Evolutionary conservation across 441 rosid genomes (phyloP), one percentile per base, ranked within the genome.

Genomic region (Eutrema salsugineum): DNA sequence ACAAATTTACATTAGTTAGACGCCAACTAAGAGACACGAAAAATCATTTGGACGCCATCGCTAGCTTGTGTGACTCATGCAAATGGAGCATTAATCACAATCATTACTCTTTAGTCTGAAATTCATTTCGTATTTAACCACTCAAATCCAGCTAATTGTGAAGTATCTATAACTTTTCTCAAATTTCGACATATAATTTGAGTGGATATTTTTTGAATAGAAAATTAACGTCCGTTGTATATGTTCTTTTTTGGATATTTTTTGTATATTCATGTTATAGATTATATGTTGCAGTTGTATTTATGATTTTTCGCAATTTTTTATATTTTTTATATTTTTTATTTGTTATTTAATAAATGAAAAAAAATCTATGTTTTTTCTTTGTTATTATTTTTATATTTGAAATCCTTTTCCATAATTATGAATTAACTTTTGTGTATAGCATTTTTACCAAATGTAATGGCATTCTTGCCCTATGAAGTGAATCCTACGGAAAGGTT

Each of bases 1-100:
- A 36, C 5, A 66, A 24, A 38, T 39, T 50, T 38, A 11, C 17
- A 20, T n/a, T n/a, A n/a, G n/a, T 11, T 16, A 12, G 48, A 36
- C n/a, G 47, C 17, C 47, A 43, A 43, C 19, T 43, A 43, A 43
- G 40, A 39, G 57, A 28, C 20, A 22, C 48, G 40, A 8, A 48
- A 36, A 36, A 8, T 16, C 20, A 70, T 39, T 38, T 47, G 35
- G 61, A 70, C 68, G 68, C 48, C 68, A 50, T 39, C 35, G 61
- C 33, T 60, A 40, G 32, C 75, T 60, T 70, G 22, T 70, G 9
- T 70, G 60, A 49, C 33, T 16, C 56, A 49, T 49, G 51, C 66
- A 59, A 36, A 50, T 39, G 24, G n/a, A 28, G 12, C 3, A 28
- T 27, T 27, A 59, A 39, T 39, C 33, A 60, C 17, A 19, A 38